Percentiles rank a stretch among this genome's conserved stretches.
Conservation (phyloP, 1,284 basidiomycete genomes). For the Cryptococcus sp. region DNA sequence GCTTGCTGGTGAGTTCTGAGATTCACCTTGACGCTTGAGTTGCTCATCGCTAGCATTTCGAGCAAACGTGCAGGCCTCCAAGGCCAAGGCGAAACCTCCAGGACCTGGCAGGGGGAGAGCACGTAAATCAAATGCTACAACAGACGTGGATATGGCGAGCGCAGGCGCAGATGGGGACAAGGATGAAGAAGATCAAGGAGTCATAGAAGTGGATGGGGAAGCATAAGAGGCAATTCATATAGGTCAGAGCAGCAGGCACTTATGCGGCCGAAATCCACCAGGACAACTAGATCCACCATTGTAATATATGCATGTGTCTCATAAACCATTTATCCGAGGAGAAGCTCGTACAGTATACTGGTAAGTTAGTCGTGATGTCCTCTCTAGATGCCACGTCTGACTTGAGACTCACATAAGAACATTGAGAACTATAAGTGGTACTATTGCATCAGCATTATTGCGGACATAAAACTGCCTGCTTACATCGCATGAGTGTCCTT, state of each 20-base stretch:
- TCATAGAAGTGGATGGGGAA: conserved; percentile 13
- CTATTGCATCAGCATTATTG: conserved; percentile 48
- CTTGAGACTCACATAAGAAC: conserved; percentile 62
- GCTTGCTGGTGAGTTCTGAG: conserved; percentile 57
- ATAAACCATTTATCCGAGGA: conserved; percentile 54
- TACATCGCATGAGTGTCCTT: conserved; percentile 90
- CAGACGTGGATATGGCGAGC: conserved; percentile 11
- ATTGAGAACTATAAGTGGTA: conserved; percentile 81
- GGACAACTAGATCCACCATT: no score
- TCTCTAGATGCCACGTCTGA: no score
- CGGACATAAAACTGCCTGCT: conserved; percentile 26
- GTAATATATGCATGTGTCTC: no score
- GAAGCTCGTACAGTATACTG: conserved; percentile 69
- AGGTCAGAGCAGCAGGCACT: no score
- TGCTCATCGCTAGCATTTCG: conserved; percentile 28
- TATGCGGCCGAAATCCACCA: no score
- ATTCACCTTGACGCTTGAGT: not conserved
- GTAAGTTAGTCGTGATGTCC: no score
- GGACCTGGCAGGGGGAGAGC: conserved; percentile 35
- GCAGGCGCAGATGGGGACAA: conserved; percentile 21
- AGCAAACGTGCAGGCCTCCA: conserved; percentile 17
- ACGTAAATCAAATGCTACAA: conserved; percentile 31
- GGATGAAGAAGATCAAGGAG: conserved; percentile 17
- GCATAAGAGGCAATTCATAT: no score
- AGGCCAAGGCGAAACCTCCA: conserved; percentile 32